Conservation (phyloP, 2,329 filamentous ascomycete species). For the Cladosporium sp. region DNA sequence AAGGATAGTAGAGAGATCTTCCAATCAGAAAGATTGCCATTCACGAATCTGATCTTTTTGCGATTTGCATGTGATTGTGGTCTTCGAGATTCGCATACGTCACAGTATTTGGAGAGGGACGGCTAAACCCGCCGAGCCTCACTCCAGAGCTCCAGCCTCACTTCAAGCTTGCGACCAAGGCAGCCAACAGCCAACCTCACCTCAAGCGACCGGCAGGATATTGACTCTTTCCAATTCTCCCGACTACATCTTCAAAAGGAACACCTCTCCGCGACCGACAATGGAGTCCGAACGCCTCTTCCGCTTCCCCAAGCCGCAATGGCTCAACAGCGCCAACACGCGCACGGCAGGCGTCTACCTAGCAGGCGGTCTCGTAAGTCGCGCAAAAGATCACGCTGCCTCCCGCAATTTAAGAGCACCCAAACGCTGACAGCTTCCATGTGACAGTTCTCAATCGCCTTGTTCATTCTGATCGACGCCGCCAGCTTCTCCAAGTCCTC, state of each 20-base stretch:
- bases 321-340: constrained; percentile 61
- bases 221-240: neutral
- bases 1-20: too few relatives aligned
- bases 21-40: too few relatives aligned
- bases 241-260: neutral
- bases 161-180: constrained; percentile 4
- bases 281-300: constrained; percentile 55
- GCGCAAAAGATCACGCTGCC: neutral
- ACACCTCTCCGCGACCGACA: constrained; percentile 7
- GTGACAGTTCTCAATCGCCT: constrained; percentile 61
- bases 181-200: constrained; percentile 2
- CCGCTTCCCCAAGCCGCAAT: constrained; percentile 62
- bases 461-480: constrained; percentile 66
- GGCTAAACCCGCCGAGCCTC: constrained; percentile 7
- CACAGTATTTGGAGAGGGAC: neutral
- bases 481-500: constrained; percentile 58
- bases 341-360: constrained; percentile 62
- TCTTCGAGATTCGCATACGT: neutral
- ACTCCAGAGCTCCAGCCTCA: neutral
- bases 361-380: constrained; percentile 59
- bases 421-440: neutral
- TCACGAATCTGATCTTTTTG: too few relatives aligned
- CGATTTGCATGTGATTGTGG: constrained; percentile 10
- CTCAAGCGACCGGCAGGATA: constrained; percentile 7
- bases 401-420: neutral